Conservation (phyloP, 2,329 filamentous ascomycete species). For the Plenodomus lindquistii region DNA sequence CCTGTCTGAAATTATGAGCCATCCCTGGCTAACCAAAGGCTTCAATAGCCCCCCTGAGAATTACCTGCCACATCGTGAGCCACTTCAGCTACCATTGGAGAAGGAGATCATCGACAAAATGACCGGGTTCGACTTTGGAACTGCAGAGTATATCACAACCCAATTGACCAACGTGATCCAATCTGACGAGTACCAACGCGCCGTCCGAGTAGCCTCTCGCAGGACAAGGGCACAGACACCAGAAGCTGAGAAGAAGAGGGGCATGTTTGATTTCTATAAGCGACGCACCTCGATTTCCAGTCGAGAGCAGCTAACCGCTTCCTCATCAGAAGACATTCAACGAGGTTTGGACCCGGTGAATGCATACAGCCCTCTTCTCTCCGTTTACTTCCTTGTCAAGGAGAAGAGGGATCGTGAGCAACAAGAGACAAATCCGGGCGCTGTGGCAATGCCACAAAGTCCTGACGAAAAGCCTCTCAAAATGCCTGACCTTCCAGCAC, state of each 20-base stretch:
- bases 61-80: slow-evolving; percentile 79
- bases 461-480: slow-evolving; percentile 61
- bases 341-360: slow-evolving; percentile 86
- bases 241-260: slow-evolving; percentile 76
- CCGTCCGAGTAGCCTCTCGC: slow-evolving; percentile 70
- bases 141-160: slow-evolving; percentile 77
- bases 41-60: slow-evolving; percentile 88
- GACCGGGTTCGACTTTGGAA: slow-evolving; percentile 97
- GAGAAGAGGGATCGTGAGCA: slow-evolving; percentile 88
- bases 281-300: slow-evolving; percentile 86
- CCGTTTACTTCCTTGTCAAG: slow-evolving; percentile 92
- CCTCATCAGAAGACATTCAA: slow-evolving; percentile 84
- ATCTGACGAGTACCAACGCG: slow-evolving; percentile 90
- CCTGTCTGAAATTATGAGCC: slow-evolving; percentile 88
- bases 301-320: slow-evolving; percentile 79
- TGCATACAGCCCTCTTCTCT: slow-evolving; percentile 88
- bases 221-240: slow-evolving; percentile 63
- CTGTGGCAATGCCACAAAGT: slow-evolving; percentile 59
- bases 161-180: slow-evolving; percentile 86
- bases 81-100: slow-evolving; percentile 83
- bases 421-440: slow-evolving; percentile 62
- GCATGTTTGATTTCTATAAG: slow-evolving; percentile 98
- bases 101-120: slow-evolving; percentile 84
- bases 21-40: slow-evolving; percentile 95
- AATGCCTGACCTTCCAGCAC: slow-evolving; percentile 76